Percentiles rank a stretch among this genome's conserved stretches.
phyloP scores from a whole-genome alignment of 2,329 filamentous ascomycete species.

The Alternaria ethzedia region DNA sequence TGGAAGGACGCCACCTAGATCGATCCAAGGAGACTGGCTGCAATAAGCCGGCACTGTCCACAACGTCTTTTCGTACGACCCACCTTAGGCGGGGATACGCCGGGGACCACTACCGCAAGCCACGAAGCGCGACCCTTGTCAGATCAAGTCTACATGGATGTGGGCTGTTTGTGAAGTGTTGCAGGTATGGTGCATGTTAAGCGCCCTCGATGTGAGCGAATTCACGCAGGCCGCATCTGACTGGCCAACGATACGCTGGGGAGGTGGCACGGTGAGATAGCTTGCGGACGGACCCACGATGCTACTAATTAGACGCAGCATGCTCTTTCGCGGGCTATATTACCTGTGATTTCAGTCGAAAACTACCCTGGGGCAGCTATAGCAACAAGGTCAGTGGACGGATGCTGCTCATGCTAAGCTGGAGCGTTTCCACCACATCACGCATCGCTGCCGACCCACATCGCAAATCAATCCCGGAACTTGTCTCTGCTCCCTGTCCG shows the following conservation, averaged over 20 bases:
- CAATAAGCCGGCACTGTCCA: conserved; percentile 23
- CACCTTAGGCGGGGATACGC: conserved; percentile 21
- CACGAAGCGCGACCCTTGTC: conserved; percentile 16
- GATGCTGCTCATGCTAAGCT: conserved; percentile 25
- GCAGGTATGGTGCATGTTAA: conserved; percentile 14
- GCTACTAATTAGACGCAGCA: conserved; percentile 37
- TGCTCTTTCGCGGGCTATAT: conserved; percentile 33
- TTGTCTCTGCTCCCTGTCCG: conserved; percentile 9
- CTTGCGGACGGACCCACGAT: conserved; percentile 17
- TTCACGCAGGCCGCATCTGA: conserved; percentile 19
- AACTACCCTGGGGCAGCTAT: conserved; percentile 17
- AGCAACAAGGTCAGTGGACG: conserved; percentile 21
- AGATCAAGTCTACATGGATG: conserved; percentile 17
- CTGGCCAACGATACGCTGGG: conserved; percentile 30
- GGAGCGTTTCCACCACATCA: conserved; percentile 17
- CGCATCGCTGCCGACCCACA: conserved; percentile 9
- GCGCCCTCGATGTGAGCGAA: conserved; percentile 17
- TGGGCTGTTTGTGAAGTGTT: conserved; percentile 19
- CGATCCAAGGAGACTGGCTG: conserved; percentile 17
- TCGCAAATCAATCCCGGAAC: conserved; percentile 2
- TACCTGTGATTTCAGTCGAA: conserved; percentile 16
- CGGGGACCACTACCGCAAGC: conserved; percentile 23
- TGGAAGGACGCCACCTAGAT: conserved; percentile 13
- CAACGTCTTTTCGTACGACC: conserved; percentile 29
- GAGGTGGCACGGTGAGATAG: conserved; percentile 31